These are phyloP conservation scores for Colletotrichum destructivum DNA, from an alignment of 2,329 filamentous ascomycete species.

Conservation along the genomic window DNA sequence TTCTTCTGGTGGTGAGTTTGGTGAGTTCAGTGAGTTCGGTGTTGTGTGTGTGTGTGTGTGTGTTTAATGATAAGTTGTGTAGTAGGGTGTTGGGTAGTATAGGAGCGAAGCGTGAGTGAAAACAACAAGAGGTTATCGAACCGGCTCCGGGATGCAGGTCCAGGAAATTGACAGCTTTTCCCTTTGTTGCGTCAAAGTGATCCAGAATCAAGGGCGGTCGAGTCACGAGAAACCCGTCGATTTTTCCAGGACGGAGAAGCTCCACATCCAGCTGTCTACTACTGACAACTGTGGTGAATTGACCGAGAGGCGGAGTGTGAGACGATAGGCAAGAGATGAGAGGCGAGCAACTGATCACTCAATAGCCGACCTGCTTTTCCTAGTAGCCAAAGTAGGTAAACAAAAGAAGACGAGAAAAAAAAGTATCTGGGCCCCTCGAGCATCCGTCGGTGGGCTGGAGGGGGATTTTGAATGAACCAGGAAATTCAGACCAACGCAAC, in stretches of 20 bases:
- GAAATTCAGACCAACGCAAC: slow-evolving; percentile 29
- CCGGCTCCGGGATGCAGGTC: neutral
- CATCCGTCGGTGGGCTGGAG: slow-evolving; percentile 35
- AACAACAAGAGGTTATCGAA: neutral
- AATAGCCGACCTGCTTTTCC: neutral
- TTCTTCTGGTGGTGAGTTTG: neutral
- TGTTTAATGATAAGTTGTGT: slow-evolving; percentile 3
- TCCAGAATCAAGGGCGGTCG: slow-evolving; percentile 7
- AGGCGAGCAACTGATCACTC: neutral
- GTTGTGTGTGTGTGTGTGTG: too few species aligned
- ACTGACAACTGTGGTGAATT: slow-evolving; percentile 7
- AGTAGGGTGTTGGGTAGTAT: neutral
- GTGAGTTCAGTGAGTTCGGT: too few species aligned
- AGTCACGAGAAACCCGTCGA: slow-evolving; percentile 40
- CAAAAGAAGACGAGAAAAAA: neutral
- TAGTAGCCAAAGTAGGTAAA: neutral
- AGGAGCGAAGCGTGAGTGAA: neutral
- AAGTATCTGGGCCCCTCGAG: slow-evolving; percentile 9
- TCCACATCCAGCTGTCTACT: slow-evolving; percentile 37
- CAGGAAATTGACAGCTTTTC: slow-evolving; percentile 2
- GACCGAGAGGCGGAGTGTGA: slow-evolving; percentile 12
- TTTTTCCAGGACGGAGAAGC: slow-evolving; percentile 39
- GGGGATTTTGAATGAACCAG: slow-evolving; percentile 40
- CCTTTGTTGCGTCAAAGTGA: slow-evolving; percentile 13
- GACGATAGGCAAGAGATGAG: neutral